Evolutionary conservation across 108 stramenopile genomes (phyloP).

Genomic region (Fragilaria crotonensis): DNA sequence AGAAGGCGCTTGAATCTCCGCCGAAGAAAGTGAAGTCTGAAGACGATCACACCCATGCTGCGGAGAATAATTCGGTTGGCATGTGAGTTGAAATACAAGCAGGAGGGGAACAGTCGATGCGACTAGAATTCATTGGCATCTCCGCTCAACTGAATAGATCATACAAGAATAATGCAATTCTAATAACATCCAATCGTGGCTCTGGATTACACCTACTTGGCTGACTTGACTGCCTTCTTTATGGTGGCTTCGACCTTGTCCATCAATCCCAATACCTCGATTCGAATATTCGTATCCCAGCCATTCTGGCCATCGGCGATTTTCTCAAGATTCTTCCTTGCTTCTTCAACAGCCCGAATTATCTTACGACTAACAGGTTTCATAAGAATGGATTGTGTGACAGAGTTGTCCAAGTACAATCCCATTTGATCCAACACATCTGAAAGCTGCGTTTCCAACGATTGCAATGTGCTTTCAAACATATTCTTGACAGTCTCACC

Average conservation of each 20-base stretch:
- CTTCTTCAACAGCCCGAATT: constrained; percentile 58
- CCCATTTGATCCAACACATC: constrained; percentile 63
- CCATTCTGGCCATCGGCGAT: constrained; percentile 38
- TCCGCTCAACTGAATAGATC: no score
- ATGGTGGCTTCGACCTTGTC: constrained; percentile 27
- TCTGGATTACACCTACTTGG: neutral
- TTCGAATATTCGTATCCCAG: constrained; percentile 40
- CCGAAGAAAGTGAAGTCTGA: neutral
- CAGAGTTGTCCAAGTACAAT: constrained; percentile 73
- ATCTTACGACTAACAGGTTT: constrained; percentile 76
- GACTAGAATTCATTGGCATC: no score
- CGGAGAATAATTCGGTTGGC: no score
- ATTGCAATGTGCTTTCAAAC: constrained; percentile 30
- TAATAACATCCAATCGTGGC: no score
- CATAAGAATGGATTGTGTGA: constrained; percentile 74
- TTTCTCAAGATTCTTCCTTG: constrained; percentile 33
- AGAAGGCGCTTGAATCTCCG: constrained; percentile 7
- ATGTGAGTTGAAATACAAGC: no score
- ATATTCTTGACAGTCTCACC: constrained; percentile 38
- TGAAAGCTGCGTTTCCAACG: constrained; percentile 32
- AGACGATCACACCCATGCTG: neutral
- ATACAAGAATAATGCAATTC: no score
- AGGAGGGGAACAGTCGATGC: no score
- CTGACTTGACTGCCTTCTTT: constrained; percentile 12
- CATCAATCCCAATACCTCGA: constrained; percentile 25